Percentiles rank a stretch among this genome's conserved stretches.
These are phyloP conservation scores for Allium cepa DNA, from an alignment of 106 monocot genomes.

Conservation along the genomic window DNA sequence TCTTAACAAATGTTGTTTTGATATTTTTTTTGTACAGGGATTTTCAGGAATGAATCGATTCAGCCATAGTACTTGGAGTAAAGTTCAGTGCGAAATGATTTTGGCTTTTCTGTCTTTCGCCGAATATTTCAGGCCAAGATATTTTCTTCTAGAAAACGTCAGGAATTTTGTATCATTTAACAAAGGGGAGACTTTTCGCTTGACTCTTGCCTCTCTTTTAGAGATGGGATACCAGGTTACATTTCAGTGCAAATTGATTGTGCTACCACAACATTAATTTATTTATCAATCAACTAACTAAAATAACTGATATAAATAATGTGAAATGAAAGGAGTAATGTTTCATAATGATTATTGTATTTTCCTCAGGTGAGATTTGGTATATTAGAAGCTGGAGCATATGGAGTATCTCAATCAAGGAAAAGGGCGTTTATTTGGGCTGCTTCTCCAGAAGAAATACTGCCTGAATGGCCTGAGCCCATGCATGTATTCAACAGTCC, in stretches of 20 bases:
- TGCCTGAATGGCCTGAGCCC: constrained; percentile 98
- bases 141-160: constrained; percentile 95
- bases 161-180: constrained; percentile 97
- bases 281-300: neutral
- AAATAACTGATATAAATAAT: neutral
- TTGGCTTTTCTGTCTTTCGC: constrained; percentile 93
- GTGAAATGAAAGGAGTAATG: neutral
- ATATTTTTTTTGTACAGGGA: constrained; percentile 44
- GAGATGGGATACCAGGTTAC: constrained; percentile 98
- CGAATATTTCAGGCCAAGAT: constrained; percentile 87
- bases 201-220: constrained; percentile 89
- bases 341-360: neutral
- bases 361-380: constrained; percentile 82
- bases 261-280: neutral
- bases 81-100: constrained; percentile 99
- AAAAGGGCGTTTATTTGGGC: constrained; percentile 99
- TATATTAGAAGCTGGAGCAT: constrained; percentile 93
- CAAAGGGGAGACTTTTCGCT: constrained; percentile 92
- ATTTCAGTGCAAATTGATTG: neutral
- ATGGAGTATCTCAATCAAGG: constrained; percentile 94
- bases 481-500: constrained; percentile 96
- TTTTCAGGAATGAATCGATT: constrained; percentile 99
- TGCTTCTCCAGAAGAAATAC: constrained; percentile 78
- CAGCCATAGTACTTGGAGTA: constrained; percentile 91
- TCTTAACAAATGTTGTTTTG: neutral